Conservation (phyloP, 2,329 filamentous ascomycete species). For the Sporothrix brunneoviolacea region DNA sequence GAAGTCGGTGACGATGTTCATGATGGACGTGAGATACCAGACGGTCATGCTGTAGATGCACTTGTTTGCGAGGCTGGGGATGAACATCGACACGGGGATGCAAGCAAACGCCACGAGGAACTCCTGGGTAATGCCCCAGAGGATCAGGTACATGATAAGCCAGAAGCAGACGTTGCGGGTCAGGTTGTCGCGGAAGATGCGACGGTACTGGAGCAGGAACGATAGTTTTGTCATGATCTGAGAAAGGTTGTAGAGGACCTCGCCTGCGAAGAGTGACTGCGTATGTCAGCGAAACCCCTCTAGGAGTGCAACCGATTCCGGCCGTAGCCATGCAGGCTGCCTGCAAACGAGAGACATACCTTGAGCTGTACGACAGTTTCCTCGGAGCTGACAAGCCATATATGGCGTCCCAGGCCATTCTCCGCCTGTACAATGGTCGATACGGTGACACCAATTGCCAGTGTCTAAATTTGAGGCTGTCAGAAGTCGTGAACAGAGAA, state of each 20-base stretch:
- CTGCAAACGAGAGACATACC: no score
- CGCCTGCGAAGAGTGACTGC: conserved; percentile 27
- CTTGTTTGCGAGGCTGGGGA: conserved; percentile 15
- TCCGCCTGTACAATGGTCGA: conserved; percentile 20
- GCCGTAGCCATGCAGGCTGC: no score
- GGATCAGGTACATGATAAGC: conserved; percentile 23
- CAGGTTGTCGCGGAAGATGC: conserved; percentile 27
- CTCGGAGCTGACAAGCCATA: conserved; percentile 19
- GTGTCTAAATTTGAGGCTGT: no score
- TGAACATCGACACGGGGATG: conserved; percentile 23
- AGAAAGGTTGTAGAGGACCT: conserved; percentile 29
- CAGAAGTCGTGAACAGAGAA: no score
- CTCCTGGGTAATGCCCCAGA: conserved; percentile 25
- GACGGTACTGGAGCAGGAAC: conserved; percentile 33
- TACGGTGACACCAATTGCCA: conserved; percentile 20
- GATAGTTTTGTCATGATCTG: conserved; percentile 31
- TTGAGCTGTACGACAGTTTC: conserved; percentile 22
- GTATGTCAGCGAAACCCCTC: no score
- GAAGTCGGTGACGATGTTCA: conserved; percentile 88
- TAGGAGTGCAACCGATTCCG: no score
- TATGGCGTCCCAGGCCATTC: conserved; percentile 23
- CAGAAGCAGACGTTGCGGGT: conserved; percentile 22
- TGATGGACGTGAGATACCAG: conserved; percentile 29
- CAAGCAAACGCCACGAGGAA: conserved; percentile 26
- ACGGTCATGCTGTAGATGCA: conserved; percentile 25